Base-by-base conservation (phyloP, 495 filamentous ascomycete species). In the Xylaria cubensis region DNA sequence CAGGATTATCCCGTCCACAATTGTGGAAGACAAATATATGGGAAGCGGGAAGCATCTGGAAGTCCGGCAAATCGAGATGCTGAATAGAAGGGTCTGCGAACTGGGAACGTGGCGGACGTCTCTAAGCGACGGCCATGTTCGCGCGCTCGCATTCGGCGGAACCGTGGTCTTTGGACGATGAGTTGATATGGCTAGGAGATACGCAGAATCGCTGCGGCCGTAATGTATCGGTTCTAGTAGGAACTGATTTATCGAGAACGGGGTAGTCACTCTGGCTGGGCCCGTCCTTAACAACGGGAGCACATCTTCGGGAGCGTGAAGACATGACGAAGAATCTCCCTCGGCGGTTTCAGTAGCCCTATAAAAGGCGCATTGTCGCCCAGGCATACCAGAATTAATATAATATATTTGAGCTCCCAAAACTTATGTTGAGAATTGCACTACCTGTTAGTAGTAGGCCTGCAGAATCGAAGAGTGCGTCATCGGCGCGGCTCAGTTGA, bases 141-240 rank as follows among this genome's bases (percentile, higher is more conserved):
- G 63, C 70, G 34, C 75, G 64, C 71, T 77, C 75, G 69, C 70
- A 72, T 51, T 71, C 56, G 64, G 29, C 51, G 56, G 71, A 70
- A 29, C 69, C 69, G 63, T 65, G 63, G 26, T 73, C 64, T 44
- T 79, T 72, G 32, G 71, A 73, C 12, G 65, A 42, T 36, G 42
- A 51, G 67, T 58, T 73, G 55, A 41, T 65, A 58, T 21, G 67
- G 70, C 66, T 59, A 64, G 70, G 21, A 44, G 46, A 36, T 24
- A 21, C 13, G 15, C 19, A 53, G 34, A 80, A 71, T 24, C 69
- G 75, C 26, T 55, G 70, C 72, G 70, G 64, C 50, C 66, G 73
- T 34, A 74, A 75, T 53, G 62, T 64, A 26, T 75, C 76, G 29
- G 74, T 78, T 32, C 74, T 74, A 69, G 61, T 71, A 29, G 75